Evolutionary conservation across 768 basidiomycete species (phyloP), one percentile per base, ranked within the genome.

Genomic region (Amanita phalloides): DNA sequence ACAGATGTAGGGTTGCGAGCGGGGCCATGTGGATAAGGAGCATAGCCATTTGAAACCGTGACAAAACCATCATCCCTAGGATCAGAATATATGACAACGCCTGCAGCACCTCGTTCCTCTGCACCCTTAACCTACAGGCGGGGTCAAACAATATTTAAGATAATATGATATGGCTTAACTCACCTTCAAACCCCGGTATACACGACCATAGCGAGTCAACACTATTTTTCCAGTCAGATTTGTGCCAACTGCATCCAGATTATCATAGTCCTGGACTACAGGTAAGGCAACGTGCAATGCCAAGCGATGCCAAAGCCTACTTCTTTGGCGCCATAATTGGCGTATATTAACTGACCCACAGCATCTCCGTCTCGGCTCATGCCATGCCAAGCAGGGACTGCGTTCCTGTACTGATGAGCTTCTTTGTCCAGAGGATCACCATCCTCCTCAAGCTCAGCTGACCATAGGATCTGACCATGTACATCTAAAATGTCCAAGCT

Each of bases 141-240:
- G 21, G 39, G 10, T 33, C 21, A 39, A 9, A 44, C 35, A 10
- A 17, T 17, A 17, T 17, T 42, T 14, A 35, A 20, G 10, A 4
- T 32, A 32, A 32, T 11, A 32, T 32, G 0, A 51, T 23, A 30
- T 26, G 17, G n/a, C 7, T 9, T 30, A n/a, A 44, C 55, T 50
- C 44, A 85, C 84, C 75, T 93, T 96, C 17, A 98, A 72, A 9
- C 94, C 94, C 56, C 94, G 82, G 71, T 88, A 89, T 51, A 77
- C 74, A 10, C 64, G 70, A 13, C 86, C 86, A 62, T 93, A 95
- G 45, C 90, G 82, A 17, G 77, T 74, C 28, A 96, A 70, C 30
- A 85, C 84, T 51, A 96, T 81, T 56, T 84, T 85, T 41, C 84
- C 90, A 0, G 76, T 82, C 54, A 94, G 69, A 59, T 91, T 73